Evolutionary conservation across 2,329 filamentous ascomycete genomes (phyloP).

Genomic region (Boeremia lycopersici): DNA sequence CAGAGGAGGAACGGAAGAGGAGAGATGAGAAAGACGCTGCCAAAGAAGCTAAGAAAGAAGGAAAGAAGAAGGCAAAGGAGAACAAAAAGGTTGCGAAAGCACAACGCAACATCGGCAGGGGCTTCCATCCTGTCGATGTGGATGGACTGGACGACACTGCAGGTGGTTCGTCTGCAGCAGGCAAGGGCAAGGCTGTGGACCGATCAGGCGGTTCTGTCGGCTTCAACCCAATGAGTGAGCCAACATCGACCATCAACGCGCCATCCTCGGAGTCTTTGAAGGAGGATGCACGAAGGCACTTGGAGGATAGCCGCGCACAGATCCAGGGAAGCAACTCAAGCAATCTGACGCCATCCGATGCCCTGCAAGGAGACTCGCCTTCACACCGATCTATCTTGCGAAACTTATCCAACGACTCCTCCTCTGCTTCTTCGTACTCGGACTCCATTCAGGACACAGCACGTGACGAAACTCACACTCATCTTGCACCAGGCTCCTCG

Average conservation of each 20-base stretch:
- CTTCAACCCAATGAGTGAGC: conserved; percentile 51
- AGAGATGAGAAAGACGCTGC: conserved; percentile 80
- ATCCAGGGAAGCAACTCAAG: conserved; percentile 48
- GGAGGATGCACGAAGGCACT: conserved; percentile 52
- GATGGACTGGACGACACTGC: conserved; percentile 47
- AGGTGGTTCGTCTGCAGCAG: conserved; percentile 40
- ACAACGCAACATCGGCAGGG: conserved; percentile 64
- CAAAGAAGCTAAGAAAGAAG: conserved; percentile 83
- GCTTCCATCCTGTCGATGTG: conserved; percentile 60
- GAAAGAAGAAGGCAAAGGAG: conserved; percentile 73
- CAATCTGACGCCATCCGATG: conserved; percentile 52
- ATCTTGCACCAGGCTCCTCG: conserved; percentile 50
- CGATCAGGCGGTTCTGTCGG: conserved; percentile 47
- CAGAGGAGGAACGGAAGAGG: conserved; percentile 88
- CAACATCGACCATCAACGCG: conserved; percentile 50
- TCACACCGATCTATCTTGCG: conserved; percentile 72
- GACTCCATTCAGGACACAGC: conserved; percentile 63
- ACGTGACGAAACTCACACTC: conserved; percentile 32
- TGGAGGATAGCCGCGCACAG: conserved; percentile 53
- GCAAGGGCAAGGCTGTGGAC: conserved; percentile 57
- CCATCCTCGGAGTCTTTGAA: conserved; percentile 38
- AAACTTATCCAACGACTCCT: conserved; percentile 86
- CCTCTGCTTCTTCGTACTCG: conserved; percentile 75
- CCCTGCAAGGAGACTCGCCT: conserved; percentile 36
- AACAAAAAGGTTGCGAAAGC: conserved; percentile 72